Percentiles rank a stretch among this genome's conserved stretches.
Conservation (phyloP, 305 asterid genomes). For the Stenogyne calaminthoides region DNA sequence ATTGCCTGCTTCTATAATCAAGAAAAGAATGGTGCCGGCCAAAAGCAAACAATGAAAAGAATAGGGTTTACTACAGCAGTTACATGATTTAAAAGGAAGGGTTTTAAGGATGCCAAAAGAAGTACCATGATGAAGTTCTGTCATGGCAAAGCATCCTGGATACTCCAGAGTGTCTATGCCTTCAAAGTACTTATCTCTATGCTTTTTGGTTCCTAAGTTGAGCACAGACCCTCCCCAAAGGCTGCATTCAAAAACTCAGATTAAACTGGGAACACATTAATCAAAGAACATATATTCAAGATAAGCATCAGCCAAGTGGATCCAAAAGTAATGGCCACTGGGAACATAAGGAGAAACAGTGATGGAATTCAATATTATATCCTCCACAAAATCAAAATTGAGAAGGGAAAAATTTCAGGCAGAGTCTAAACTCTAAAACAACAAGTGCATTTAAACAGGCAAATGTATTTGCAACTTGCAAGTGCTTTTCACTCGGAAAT, state of each 20-base stretch:
- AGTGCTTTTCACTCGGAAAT: conserved; percentile 3
- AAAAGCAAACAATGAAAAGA: too few species aligned
- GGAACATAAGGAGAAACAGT: too few species aligned
- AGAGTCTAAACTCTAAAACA: conserved; percentile 15
- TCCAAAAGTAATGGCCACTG: conserved; percentile 2
- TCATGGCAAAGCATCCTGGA: conserved; percentile 95
- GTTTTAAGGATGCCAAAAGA: too few species aligned
- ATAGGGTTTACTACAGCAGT: too few species aligned
- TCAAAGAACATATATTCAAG: background rate
- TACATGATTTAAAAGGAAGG: too few species aligned
- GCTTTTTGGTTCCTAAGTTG: conserved; percentile 94
- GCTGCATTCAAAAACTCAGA: conserved; percentile 47
- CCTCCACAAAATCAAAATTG: background rate
- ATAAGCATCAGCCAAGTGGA: conserved; percentile 16
- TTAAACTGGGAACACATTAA: conserved; percentile 9
- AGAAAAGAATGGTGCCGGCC: background rate
- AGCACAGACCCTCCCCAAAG: conserved; percentile 99
- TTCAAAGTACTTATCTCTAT: conserved; percentile 79
- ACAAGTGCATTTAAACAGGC: background rate
- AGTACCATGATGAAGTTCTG: conserved; percentile 96
- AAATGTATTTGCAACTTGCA: conserved; percentile 7
- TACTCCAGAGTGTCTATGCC: conserved; percentile 83
- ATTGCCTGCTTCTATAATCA: background rate
- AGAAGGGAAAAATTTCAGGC: background rate
- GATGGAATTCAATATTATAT: background rate